Base-by-base conservation (phyloP, 345 rosid genomes). In the Raphanus sativus region DNA sequence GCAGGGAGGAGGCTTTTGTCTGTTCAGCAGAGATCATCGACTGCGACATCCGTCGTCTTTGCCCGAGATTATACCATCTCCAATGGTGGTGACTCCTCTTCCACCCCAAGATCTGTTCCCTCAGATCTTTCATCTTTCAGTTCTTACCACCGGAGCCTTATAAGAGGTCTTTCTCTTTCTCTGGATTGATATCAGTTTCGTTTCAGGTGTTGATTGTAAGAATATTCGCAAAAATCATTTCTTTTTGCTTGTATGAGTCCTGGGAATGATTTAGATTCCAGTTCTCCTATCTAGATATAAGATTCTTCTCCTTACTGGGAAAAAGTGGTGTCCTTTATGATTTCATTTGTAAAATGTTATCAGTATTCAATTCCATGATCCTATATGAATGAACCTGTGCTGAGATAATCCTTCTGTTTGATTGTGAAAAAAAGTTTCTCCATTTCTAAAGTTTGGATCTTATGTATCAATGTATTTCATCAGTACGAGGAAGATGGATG, bases 1-100 rank as follows among this genome's bases (percentile, higher is more conserved):
- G 91, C 90, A n/a, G 94, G 90, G 83, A 87, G 87, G 88, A 91
- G 90, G 77, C 81, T 90, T 70, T 83, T 89, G 1, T 86, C 88
- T 71, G 67, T 84, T 17, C 40, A 81, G 0, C 82, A 87, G 87
- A 83, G 82, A 81, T 72, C 86, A 8, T 67, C 84, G 8, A 83
- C 76, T 32, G 70, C 86, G 11, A 58, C 84, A 55, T 84, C 87
- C 61, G 61, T 83, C 68, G 73, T 78, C 66, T 54, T 84, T 69
- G 69, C 85, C 30, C 77, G 78, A 6, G 70, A 56, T 75, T 75
- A 62, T 67, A 78, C 82, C 64, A 63, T 70, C 26, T 59, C 58
- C 42, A 58, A 63, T 75, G 84, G 66, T 45, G 74, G 34, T 36
- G 83, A 66, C 28, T 77, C 79, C 3, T 29, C 82, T 40, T 24